Evolutionary conservation across 139 green algal genomes (phyloP).

Genomic region (Picochlorum sp.): DNA sequence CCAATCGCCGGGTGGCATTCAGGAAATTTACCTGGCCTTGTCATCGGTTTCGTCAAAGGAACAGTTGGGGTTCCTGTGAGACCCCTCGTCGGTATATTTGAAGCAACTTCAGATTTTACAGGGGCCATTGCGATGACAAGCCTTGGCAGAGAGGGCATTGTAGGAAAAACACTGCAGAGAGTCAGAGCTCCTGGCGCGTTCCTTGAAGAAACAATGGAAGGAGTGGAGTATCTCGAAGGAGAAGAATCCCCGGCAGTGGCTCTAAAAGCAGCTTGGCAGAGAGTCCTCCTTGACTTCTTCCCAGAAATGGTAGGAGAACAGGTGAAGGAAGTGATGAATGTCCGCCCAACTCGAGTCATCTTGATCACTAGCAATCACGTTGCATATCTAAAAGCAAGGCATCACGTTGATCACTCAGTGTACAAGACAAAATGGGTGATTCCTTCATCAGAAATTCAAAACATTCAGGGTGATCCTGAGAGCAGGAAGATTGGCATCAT

Average conservation of each 20-base stretch:
- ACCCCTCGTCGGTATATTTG: conserved; percentile 47
- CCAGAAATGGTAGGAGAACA: conserved; percentile 32
- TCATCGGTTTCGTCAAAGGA: conserved; percentile 55
- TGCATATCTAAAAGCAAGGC: conserved; percentile 44
- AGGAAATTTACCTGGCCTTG: conserved; percentile 28
- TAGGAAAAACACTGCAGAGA: conserved; percentile 58
- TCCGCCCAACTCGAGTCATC: conserved; percentile 47
- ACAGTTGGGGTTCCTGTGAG: conserved; percentile 46
- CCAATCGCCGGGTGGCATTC: conserved; percentile 38
- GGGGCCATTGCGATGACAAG: conserved; percentile 58
- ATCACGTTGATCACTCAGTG: conserved; percentile 18
- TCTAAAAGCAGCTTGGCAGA: conserved; percentile 43
- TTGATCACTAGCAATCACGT: conserved; percentile 65
- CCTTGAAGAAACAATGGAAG: conserved; percentile 28
- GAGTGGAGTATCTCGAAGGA: conserved; percentile 14
- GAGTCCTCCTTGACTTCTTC: conserved; percentile 45
- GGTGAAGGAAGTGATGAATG: conserved; percentile 53
- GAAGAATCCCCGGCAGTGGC: conserved; percentile 10
- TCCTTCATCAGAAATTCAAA: conserved; percentile 36
- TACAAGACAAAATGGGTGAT: conserved; percentile 47
- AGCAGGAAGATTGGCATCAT: conserved; percentile 34
- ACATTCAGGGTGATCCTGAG: conserved; percentile 35
- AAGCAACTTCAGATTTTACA: conserved; percentile 45
- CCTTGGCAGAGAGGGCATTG: conserved; percentile 72
- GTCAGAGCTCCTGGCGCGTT: conserved; percentile 52